Percentiles rank a stretch among this genome's conserved stretches.
These are phyloP conservation scores for Candida cerambycidarum DNA, from an alignment of 805 yeast genomes.

Conservation along the genomic window DNA sequence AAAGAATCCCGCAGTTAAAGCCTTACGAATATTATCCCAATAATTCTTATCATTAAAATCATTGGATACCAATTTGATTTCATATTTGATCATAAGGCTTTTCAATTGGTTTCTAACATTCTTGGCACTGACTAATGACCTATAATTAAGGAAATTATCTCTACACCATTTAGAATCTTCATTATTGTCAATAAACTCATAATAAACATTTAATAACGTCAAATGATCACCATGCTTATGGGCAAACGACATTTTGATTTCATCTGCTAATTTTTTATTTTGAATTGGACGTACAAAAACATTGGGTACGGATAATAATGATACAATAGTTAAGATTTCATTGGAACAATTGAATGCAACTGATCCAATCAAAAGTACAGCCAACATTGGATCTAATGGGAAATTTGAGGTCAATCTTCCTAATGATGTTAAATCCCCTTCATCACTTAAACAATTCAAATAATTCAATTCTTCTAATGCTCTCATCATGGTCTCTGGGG, in stretches of 20 bases:
- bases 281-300: conserved; percentile 92
- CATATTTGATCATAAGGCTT: conserved; percentile 79
- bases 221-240: conserved; percentile 96
- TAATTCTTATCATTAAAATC: conserved; percentile 59
- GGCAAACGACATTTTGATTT: conserved; percentile 80
- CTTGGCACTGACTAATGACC: conserved; percentile 84
- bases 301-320: conserved; percentile 88
- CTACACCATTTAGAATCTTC: conserved; percentile 93
- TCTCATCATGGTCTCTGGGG: conserved; percentile 99
- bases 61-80: conserved; percentile 69
- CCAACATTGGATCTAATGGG: conserved; percentile 94
- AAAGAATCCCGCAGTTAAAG: conserved; percentile 89
- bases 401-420: conserved; percentile 90
- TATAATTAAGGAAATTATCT: conserved; percentile 78
- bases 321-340: conserved; percentile 84
- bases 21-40: conserved; percentile 78
- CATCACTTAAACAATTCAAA: conserved; percentile 84
- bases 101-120: conserved; percentile 82
- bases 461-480: conserved; percentile 94
- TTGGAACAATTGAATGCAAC: conserved; percentile 84
- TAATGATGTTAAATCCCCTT: conserved; percentile 83
- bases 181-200: conserved; percentile 61
- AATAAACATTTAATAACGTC: conserved; percentile 83
- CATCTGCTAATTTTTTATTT: conserved; percentile 88
- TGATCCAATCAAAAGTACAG: conserved; percentile 87